Evolutionary conservation across 2,329 filamentous ascomycete genomes (phyloP).

Genomic region (Alternaria gaisen): DNA sequence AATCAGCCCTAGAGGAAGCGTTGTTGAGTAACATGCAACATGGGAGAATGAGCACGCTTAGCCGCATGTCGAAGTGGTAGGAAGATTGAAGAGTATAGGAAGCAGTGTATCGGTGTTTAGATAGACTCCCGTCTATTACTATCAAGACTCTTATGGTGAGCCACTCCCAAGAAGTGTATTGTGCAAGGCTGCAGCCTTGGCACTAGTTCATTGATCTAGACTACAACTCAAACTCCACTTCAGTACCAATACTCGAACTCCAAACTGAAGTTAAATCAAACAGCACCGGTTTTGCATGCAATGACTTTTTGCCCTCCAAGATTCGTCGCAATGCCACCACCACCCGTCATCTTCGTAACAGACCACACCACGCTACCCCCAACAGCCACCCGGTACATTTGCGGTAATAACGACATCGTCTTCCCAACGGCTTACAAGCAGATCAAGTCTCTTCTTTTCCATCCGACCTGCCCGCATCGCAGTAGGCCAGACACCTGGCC

Average conservation of each 20-base stretch:
- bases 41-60: slow-evolving; percentile 73
- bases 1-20: slow-evolving; percentile 81
- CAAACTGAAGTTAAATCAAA: background rate
- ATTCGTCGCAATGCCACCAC: background rate
- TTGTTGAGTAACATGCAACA: slow-evolving; percentile 76
- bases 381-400: background rate
- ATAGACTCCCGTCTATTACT: background rate
- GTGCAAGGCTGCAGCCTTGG: slow-evolving; percentile 16
- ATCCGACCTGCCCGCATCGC: slow-evolving; percentile 6
- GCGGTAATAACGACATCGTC: slow-evolving; percentile 1
- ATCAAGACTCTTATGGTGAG: background rate
- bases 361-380: slow-evolving; percentile 5
- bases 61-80: slow-evolving; percentile 66
- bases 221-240: background rate
- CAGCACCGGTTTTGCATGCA: background rate
- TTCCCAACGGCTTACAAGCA: slow-evolving; percentile 16
- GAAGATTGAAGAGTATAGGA: slow-evolving; percentile 47
- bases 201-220: background rate
- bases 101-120: background rate
- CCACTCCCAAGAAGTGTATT: background rate
- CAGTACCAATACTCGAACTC: background rate
- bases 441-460: slow-evolving; percentile 22
- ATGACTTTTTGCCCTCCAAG: background rate
- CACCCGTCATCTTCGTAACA: background rate
- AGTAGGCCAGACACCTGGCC: slow-evolving; percentile 8